Conservation (phyloP, 208 protist genomes). For the Eutreptiella sp. region DNA sequence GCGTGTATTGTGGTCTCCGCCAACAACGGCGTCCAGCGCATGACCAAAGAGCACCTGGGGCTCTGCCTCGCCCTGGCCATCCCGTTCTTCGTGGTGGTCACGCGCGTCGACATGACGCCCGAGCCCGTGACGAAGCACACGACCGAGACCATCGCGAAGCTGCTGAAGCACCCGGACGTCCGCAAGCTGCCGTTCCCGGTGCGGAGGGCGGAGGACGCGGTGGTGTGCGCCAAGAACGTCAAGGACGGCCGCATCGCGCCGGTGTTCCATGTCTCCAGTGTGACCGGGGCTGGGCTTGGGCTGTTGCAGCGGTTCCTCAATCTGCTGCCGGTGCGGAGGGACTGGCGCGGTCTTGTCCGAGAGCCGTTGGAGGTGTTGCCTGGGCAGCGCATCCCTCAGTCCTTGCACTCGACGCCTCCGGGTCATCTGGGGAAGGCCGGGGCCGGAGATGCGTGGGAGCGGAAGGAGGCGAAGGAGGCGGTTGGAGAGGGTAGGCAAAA, state of each 20-base stretch:
- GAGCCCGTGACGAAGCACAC: constrained; percentile 80
- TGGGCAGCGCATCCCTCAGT: too few species aligned
- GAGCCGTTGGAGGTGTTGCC: constrained; percentile 75
- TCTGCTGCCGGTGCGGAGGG: constrained; percentile 72
- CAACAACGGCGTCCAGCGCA: constrained; percentile 83
- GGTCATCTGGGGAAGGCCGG: too few species aligned
- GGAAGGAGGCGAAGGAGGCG: too few species aligned
- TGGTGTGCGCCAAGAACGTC: constrained; percentile 83
- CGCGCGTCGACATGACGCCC: constrained; percentile 91
- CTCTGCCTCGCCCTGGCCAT: constrained; percentile 90
- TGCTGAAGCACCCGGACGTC: constrained; percentile 86
- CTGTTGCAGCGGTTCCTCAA: constrained; percentile 78
- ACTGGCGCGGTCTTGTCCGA: constrained; percentile 64
- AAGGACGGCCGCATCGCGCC: constrained; percentile 68
- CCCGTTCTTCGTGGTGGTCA: constrained; percentile 91
- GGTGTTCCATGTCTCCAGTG: constrained; percentile 86
- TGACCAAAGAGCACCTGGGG: constrained; percentile 92
- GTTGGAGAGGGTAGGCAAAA: too few species aligned
- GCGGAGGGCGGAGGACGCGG: constrained; percentile 73
- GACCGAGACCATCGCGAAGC: constrained; percentile 65
- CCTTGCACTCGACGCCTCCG: too few species aligned
- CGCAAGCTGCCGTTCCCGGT: constrained; percentile 83
- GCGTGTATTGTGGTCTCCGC: constrained; percentile 81
- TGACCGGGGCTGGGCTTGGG: constrained; percentile 81
- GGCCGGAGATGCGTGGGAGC: too few species aligned